Evolutionary conservation across 2,329 filamentous ascomycete genomes (phyloP), one percentile per base, ranked within the genome.

Genomic region (Nemania diffusa): DNA sequence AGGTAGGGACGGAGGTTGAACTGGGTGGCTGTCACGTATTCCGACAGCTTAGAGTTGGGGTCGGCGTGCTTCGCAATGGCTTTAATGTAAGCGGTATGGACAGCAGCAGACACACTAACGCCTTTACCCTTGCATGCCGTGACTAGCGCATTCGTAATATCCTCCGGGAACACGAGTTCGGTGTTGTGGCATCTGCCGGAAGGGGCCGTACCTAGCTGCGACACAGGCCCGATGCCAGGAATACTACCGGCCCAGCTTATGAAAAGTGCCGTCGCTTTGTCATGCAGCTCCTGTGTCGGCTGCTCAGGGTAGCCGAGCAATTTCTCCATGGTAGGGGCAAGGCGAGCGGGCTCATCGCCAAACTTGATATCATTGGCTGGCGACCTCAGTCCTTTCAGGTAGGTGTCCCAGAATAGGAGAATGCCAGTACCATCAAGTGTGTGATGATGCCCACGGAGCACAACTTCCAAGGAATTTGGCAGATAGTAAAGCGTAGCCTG

Each of bases 1-100:
- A 76, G 65, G 50, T 73, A 76, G 6, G 62, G 62, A 9, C 73
- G 74, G 5, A 77, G 71, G 61, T 75, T 74, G 64, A 77, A 75
- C 20, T 74, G 69, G 42, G 34, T 72, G 5, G 70, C 66, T 17
- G 73, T 68, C 13, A 73, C 73, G 55, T 76, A 76, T 40, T 73
- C 26, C 2, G 62, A 60, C 7, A 63, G 67, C 44, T 72, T 71
- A 24, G 68, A 68, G 4, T 68, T 64, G 13, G 70, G 68, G 34
- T 73, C 71, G 13, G 70, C 69, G 46, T 71, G 44, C 50, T 70
- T 69, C 17, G n/a, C 50, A n/a, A 73, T 65, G 53, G 71, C 56
- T 2, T 20, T 11, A 57, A 73, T 59, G 55, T 73, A 74, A 5
- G 71, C 71, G n/a, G 68, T 69, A 50, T 71, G 70, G 48, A 72